Percentiles rank a stretch among this genome's conserved stretches.
Conservation (phyloP, 2,329 filamentous ascomycete genomes). For the Penicillium aurantiogriseum region DNA sequence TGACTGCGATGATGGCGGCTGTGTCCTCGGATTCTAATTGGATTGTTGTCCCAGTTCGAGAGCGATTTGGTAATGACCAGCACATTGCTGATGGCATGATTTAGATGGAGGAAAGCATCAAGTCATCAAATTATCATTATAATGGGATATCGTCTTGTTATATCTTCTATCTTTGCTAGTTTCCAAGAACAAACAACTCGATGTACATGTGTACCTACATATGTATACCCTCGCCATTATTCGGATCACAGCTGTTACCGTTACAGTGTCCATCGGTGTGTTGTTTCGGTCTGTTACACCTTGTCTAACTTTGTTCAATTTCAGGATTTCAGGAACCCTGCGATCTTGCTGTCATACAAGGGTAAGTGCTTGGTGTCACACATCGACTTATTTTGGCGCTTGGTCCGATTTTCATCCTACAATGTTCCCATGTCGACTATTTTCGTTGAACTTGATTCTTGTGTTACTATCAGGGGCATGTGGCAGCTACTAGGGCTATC, state of each 20-base stretch:
- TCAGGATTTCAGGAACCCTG: neutral
- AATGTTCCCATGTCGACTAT: neutral
- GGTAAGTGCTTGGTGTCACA: neutral
- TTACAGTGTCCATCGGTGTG: neutral
- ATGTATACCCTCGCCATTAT: neutral
- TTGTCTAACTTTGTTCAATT: neutral
- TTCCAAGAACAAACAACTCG: neutral
- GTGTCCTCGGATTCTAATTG: constrained; percentile 14
- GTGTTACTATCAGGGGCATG: neutral
- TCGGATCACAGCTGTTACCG: neutral
- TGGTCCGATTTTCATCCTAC: neutral
- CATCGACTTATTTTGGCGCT: neutral
- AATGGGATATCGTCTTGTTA: neutral
- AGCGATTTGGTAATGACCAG: constrained; percentile 11
- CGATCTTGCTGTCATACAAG: neutral
- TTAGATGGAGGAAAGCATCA: neutral
- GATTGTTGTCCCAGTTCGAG: neutral
- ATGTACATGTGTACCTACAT: neutral
- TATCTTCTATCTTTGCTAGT: neutral
- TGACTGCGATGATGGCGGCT: constrained; percentile 29
- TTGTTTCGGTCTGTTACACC: neutral
- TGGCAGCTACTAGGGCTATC: neutral
- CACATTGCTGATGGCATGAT: constrained; percentile 12
- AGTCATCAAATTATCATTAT: neutral
- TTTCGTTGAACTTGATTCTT: neutral